Percentiles rank a stretch among this genome's conserved stretches.
These are phyloP conservation scores for Malus hybrid DNA, from an alignment of 331 rosid genomes.

Conservation along the genomic window DNA sequence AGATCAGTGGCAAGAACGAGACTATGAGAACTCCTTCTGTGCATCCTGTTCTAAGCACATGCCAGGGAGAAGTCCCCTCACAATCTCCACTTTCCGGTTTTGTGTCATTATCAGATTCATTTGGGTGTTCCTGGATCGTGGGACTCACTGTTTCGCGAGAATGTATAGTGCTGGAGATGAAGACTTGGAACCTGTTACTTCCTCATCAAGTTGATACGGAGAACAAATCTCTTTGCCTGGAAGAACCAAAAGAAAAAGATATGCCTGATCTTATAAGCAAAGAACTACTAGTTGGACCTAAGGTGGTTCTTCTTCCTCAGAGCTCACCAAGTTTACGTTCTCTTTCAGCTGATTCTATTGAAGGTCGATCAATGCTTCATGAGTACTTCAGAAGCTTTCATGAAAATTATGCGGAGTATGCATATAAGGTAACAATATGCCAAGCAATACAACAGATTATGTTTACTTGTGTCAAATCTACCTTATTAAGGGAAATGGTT, in stretches of 20 bases:
- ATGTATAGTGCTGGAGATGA: conserved; percentile 84
- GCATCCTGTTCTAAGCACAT: conserved; percentile 77
- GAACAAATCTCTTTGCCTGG: conserved; percentile 22
- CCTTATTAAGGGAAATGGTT: background rate
- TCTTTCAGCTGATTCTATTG: conserved; percentile 85
- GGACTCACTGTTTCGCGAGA: conserved; percentile 65
- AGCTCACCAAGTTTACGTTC: conserved; percentile 64
- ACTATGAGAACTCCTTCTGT: conserved; percentile 82
- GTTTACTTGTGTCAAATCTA: background rate
- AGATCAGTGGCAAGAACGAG: conserved; percentile 64
- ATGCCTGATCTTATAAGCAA: conserved; percentile 62
- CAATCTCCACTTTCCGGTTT: conserved; percentile 67
- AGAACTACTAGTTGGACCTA: conserved; percentile 82
- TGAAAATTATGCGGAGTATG: conserved; percentile 93
- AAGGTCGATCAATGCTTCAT: conserved; percentile 86
- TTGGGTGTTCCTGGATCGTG: conserved; percentile 95
- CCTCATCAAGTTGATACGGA: conserved; percentile 57
- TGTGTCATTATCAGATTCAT: conserved; percentile 84
- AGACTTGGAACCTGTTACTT: conserved; percentile 67
- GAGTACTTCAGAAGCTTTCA: conserved; percentile 92
- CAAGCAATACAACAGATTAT: background rate
- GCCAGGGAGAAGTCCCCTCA: conserved; percentile 62
- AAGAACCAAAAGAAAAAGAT: conserved; percentile 44
- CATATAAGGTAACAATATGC: conserved; percentile 64
- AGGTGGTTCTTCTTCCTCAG: conserved; percentile 74